Evolutionary conservation across 805 yeast genomes (phyloP), one percentile per base, ranked within the genome.

Genomic region (Candida parachauliodes): DNA sequence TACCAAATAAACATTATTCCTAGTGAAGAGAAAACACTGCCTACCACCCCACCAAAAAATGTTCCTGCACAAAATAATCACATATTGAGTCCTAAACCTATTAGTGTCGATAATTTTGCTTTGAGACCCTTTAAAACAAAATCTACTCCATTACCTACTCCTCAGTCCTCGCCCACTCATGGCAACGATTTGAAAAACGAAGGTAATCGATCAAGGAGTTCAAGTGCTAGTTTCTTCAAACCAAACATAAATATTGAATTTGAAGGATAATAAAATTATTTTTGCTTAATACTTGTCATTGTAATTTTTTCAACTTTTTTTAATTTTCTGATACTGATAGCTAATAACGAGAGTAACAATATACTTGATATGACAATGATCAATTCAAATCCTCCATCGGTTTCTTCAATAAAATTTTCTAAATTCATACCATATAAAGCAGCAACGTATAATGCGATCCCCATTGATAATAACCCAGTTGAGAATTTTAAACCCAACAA

Each of bases 361-460:
- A 76, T 52, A 2, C 79, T 63, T 0, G 81, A 65, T 1, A 68
- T 43, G 1, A 70, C 57, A 1, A 78, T 55, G 5, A 65, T 56
- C 5, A 50, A 29, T 42, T 63, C 67, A 54, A 88, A 85, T 22
- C 96, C 96, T 45, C 73, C 71, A 39, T 75, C 73, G 1, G 79
- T 65, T 40, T 88, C 95, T 56, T 93, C 99, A 16, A 93, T 81
- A 54, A 85, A 88, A 60, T 91, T 93, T 52, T 84, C 87, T 57
- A 93, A 66, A 60, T 93, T 93, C 98, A 93, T 93, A 24, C 99
- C 99, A 59, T 89, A 93, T 8, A 88, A 65, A 0, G 96, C 83
- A 2, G 95, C 93, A 11, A 87, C 56, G 47, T 85, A 86, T 32
- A 94, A 65, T 1, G 93, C 83, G 11, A 81, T 76, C 2, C 95